Percentiles rank a stretch among this genome's conserved stretches.
Conservation (phyloP, 2,329 filamentous ascomycete genomes). For the Herpotrichia juniperi region DNA sequence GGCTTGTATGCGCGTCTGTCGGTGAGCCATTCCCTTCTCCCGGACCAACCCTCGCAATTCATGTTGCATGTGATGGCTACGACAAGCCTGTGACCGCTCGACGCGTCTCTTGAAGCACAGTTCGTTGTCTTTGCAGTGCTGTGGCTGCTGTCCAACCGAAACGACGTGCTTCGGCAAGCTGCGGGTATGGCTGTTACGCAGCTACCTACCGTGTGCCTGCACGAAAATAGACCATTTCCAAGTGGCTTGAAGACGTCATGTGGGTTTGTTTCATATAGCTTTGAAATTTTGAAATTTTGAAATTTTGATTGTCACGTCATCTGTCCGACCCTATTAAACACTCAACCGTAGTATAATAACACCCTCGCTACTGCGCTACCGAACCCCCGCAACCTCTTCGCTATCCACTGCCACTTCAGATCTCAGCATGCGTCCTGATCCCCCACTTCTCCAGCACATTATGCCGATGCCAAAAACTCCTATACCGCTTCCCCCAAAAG, state of each 20-base stretch:
- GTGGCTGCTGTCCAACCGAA: not conserved
- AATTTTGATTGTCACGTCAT: too few species aligned
- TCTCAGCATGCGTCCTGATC: slow-evolving; percentile 39
- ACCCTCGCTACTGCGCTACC: too few species aligned
- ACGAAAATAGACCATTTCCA: too few species aligned
- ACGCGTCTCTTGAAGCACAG: not conserved
- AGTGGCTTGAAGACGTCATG: too few species aligned
- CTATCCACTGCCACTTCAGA: too few species aligned
- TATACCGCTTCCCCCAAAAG: slow-evolving; percentile 42
- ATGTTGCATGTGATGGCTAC: not conserved
- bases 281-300: too few species aligned
- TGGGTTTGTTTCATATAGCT: too few species aligned
- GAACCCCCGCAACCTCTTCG: not conserved
- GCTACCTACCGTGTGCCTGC: too few species aligned
- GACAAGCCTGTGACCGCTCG: slow-evolving; percentile 2
- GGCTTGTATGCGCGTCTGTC: slow-evolving; percentile 17
- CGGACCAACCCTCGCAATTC: not conserved
- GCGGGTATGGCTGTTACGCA: too few species aligned
- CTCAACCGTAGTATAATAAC: too few species aligned
- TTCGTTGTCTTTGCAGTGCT: not conserved
- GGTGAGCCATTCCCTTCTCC: slow-evolving; percentile 13
- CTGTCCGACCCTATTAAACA: too few species aligned
- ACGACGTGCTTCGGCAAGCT: slow-evolving; percentile 8
- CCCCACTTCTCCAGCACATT: slow-evolving; percentile 41
- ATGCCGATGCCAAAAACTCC: slow-evolving; percentile 42